Evolutionary conservation across 2,329 filamentous ascomycete genomes (phyloP).

Genomic region (Plectosphaerella sp.): DNA sequence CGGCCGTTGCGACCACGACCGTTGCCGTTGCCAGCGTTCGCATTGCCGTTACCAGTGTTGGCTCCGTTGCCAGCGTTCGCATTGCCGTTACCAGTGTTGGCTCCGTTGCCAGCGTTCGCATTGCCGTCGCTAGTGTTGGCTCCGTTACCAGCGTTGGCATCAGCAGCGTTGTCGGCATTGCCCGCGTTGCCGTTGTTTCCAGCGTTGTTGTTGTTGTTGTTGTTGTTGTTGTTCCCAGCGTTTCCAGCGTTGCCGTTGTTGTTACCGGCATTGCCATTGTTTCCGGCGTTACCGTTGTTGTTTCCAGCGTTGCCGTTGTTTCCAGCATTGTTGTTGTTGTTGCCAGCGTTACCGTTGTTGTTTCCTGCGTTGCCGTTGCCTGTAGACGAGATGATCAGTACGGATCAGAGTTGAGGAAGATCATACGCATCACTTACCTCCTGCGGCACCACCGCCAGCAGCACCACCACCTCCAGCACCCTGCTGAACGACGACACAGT

Average conservation of each 20-base stretch:
- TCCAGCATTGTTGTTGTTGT: not conserved
- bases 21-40: not conserved
- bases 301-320: not conserved
- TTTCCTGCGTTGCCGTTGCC: slow-evolving; percentile 1
- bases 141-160: not conserved
- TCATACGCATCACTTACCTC: not conserved
- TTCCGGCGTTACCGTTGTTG: not conserved
- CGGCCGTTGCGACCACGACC: not conserved
- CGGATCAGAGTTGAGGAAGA: not conserved
- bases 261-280: not conserved
- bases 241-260: not conserved
- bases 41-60: not conserved
- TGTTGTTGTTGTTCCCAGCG: not conserved
- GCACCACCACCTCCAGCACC: not conserved
- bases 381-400: not conserved
- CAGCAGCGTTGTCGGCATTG: not conserved
- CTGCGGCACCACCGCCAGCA: not conserved
- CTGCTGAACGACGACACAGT: slow-evolving; percentile 12
- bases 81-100: slow-evolving; percentile 1
- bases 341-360: not conserved
- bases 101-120: not conserved
- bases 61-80: not conserved
- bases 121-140: slow-evolving; percentile 1
- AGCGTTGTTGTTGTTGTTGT: not conserved
- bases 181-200: not conserved